Conservation (phyloP, 2,329 filamentous ascomycete species). For the Fusarium udum region DNA sequence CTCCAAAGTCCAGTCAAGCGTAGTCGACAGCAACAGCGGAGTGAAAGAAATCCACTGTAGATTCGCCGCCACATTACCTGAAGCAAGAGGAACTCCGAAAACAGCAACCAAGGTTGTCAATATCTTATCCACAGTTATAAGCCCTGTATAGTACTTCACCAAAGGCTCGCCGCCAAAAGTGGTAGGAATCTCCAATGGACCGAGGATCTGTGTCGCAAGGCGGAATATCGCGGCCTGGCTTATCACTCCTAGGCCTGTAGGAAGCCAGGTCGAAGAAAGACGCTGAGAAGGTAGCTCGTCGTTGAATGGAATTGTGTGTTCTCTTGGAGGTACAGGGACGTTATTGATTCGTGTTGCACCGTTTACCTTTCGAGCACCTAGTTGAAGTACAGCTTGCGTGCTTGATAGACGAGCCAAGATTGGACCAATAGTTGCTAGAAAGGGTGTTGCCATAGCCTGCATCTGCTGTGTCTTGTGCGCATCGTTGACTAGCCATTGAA, state of each 20-base stretch:
- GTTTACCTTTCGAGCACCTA: fast-evolving
- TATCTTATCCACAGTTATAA: background rate
- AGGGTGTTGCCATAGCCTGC: background rate
- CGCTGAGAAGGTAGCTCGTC: background rate
- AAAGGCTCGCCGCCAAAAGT: background rate
- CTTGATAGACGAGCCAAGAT: background rate
- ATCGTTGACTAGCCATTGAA: background rate
- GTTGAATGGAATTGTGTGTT: background rate
- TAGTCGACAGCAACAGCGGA: background rate
- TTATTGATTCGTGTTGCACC: background rate
- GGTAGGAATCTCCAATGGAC: fast-evolving
- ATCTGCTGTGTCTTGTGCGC: background rate
- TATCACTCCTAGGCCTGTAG: fast-evolving
- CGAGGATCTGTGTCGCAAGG: fast-evolving
- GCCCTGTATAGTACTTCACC: background rate
- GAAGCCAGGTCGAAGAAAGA: background rate
- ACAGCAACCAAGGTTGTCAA: background rate
- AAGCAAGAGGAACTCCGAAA: background rate
- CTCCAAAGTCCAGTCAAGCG: slow-evolving; percentile 11
- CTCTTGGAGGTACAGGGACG: background rate
- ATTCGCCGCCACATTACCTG: fast-evolving
- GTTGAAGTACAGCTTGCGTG: fast-evolving
- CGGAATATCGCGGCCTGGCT: background rate
- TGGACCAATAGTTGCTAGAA: background rate
- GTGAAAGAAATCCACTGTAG: background rate